A percentile compares a stretch with the other conserved stretches of the same genome.
These are phyloP conservation scores for Penicillium sp. DNA, from an alignment of 2,329 filamentous ascomycete species.

Conservation along the genomic window DNA sequence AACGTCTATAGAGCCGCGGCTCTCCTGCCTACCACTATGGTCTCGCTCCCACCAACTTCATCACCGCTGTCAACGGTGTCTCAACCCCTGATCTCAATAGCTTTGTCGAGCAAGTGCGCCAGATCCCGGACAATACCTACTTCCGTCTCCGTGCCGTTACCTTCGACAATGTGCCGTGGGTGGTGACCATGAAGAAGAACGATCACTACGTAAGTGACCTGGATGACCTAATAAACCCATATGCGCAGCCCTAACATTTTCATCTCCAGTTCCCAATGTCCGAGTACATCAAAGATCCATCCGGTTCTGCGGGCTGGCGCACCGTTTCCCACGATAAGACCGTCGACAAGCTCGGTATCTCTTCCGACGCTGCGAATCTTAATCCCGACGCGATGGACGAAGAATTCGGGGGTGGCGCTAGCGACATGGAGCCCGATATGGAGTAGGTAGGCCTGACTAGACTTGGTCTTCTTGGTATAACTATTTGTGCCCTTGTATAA, in stretches of 20 bases:
- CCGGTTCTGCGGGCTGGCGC: conserved; percentile 52
- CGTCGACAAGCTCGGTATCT: conserved; percentile 29
- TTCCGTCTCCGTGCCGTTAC: conserved; percentile 97
- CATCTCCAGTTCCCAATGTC: conserved; percentile 56
- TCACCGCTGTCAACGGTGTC: conserved; percentile 89
- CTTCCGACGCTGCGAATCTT: conserved; percentile 39
- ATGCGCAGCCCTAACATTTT: neutral
- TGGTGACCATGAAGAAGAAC: conserved; percentile 99
- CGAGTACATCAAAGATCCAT: conserved; percentile 57
- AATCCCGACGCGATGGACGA: conserved; percentile 48
- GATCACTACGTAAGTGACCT: conserved; percentile 68
- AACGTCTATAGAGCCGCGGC: conserved; percentile 56
- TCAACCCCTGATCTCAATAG: conserved; percentile 73
- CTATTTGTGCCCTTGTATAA: conserved; percentile 11
- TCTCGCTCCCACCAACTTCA: conserved; percentile 92
- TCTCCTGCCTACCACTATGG: conserved; percentile 86
- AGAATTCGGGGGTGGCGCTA: conserved; percentile 31
- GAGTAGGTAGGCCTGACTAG: conserved; percentile 9
- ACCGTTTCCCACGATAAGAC: conserved; percentile 53
- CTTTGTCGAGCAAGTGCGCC: conserved; percentile 74
- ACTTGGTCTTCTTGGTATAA: neutral
- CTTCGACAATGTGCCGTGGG: conserved; percentile 97
- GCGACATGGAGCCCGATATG: conserved; percentile 37
- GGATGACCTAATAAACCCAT: neutral
- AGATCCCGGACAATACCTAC: conserved; percentile 95